Evolutionary conservation across 2,329 filamentous ascomycete genomes (phyloP).

Genomic region (Curvularia eragrostidis): DNA sequence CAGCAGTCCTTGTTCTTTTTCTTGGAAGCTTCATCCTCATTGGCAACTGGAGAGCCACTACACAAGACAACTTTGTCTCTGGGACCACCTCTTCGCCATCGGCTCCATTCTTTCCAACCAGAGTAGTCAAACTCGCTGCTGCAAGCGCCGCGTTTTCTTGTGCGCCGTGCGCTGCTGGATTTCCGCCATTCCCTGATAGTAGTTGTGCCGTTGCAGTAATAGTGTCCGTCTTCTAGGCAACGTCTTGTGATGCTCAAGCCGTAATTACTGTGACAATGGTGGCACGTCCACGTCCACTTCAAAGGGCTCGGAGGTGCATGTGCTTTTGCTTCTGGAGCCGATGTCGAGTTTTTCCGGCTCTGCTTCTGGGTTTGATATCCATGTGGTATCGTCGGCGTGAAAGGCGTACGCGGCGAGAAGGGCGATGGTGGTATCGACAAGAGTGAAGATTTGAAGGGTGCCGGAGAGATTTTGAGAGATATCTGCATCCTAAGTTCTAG

Average conservation of each 20-base stretch:
- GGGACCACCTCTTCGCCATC: conserved; percentile 48
- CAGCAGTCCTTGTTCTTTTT: conserved; percentile 50
- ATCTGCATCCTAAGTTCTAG: not conserved
- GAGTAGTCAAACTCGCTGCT: conserved; percentile 60
- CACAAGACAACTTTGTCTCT: conserved; percentile 3
- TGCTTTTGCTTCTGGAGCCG: conserved; percentile 33
- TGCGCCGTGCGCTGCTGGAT: conserved; percentile 2
- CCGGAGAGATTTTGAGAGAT: conserved; percentile 41
- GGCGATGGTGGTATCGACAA: conserved; percentile 55
- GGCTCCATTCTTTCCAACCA: conserved; percentile 58
- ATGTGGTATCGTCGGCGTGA: conserved; percentile 21
- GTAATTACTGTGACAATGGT: conserved; percentile 58
- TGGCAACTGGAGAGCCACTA: not conserved
- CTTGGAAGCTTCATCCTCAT: not conserved
- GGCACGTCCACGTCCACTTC: conserved; percentile 62
- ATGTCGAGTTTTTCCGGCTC: conserved; percentile 3
- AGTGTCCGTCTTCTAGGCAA: conserved; percentile 62
- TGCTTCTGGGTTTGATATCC: not conserved
- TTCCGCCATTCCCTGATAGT: conserved; percentile 45
- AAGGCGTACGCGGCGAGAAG: conserved; percentile 48
- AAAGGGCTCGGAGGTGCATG: conserved; percentile 37
- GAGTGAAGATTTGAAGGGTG: conserved; percentile 53
- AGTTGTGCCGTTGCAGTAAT: conserved; percentile 59
- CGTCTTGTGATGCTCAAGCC: conserved; percentile 58
- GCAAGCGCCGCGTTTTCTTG: conserved; percentile 53